Evolutionary conservation across 768 basidiomycete species (phyloP).

Genomic region (Xerocomellus amylosporus): DNA sequence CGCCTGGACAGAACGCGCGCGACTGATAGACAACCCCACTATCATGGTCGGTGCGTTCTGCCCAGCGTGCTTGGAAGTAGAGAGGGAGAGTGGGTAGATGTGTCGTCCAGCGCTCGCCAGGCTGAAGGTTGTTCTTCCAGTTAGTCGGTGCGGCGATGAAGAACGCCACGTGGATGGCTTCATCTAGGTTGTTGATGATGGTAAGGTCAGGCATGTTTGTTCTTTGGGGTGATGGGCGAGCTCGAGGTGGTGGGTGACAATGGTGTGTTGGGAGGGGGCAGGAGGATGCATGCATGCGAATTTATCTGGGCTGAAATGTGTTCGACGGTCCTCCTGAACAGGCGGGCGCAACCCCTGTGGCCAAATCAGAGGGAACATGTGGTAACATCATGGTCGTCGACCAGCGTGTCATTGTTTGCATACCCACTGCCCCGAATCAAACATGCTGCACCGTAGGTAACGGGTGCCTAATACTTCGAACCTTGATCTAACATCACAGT

Average conservation of each 20-base stretch:
- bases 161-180: slow-evolving; percentile 21
- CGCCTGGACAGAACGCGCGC: slow-evolving; percentile 11
- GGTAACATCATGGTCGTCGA: too few relatives aligned
- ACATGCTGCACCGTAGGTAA: background rate
- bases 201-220: slow-evolving; percentile 18
- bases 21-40: slow-evolving; percentile 5
- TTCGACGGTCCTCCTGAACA: background rate
- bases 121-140: slow-evolving; percentile 20
- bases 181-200: slow-evolving; percentile 17
- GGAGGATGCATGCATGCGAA: too few relatives aligned
- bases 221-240: background rate
- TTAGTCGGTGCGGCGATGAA: slow-evolving; percentile 9
- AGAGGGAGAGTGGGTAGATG: slow-evolving; percentile 9
- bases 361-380: background rate
- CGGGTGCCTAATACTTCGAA: too few relatives aligned
- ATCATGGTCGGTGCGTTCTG: slow-evolving; percentile 10
- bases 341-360: background rate
- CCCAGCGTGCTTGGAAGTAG: slow-evolving; percentile 15
- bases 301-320: too few relatives aligned
- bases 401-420: too few relatives aligned
- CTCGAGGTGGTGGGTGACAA: background rate
- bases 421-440: background rate
- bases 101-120: slow-evolving; percentile 19
- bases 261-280: background rate
- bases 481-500: background rate